phyloP scores from a whole-genome alignment of 139 green algal species.

The Pleodorina starrii region DNA sequence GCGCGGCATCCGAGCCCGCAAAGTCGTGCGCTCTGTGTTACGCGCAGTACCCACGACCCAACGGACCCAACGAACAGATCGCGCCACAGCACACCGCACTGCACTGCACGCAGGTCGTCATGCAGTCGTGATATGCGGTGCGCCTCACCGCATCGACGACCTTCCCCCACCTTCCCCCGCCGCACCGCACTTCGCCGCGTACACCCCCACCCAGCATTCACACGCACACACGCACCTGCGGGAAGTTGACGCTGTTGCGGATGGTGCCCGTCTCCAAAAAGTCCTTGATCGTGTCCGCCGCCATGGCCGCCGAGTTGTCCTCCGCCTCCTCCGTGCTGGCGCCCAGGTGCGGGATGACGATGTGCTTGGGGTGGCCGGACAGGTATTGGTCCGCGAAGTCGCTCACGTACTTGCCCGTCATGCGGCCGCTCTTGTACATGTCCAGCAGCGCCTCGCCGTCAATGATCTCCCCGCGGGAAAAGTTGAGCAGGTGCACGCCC shows the following conservation, averaged over 20 bases:
- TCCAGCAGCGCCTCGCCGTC: conserved; percentile 29
- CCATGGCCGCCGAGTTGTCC: conserved; percentile 75
- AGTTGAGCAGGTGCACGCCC: conserved; percentile 71
- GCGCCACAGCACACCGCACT: too few relatives aligned
- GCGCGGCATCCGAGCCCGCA: too few relatives aligned
- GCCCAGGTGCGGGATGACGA: conserved; percentile 70
- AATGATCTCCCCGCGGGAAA: conserved; percentile 58
- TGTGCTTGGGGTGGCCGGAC: conserved; percentile 60
- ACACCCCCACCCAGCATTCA: too few relatives aligned
- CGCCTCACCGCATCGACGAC: too few relatives aligned
- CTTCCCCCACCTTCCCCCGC: too few relatives aligned
- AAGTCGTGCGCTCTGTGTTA: too few relatives aligned
- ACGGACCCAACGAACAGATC: too few relatives aligned
- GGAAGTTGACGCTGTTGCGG: conserved; percentile 75
- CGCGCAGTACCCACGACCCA: too few relatives aligned
- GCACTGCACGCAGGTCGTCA: too few relatives aligned
- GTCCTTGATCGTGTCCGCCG: conserved; percentile 71
- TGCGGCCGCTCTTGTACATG: conserved; percentile 52
- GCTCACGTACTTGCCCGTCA: conserved; percentile 73
- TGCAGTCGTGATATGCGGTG: too few relatives aligned
- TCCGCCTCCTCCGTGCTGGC: conserved; percentile 73
- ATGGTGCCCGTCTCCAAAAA: conserved; percentile 74
- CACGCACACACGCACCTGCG: conserved; percentile 33
- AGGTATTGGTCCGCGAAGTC: conserved; percentile 70
- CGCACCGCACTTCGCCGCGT: too few relatives aligned